Base-by-base conservation (phyloP, 345 rosid genomes). In the Streptanthus diversifolius region DNA sequence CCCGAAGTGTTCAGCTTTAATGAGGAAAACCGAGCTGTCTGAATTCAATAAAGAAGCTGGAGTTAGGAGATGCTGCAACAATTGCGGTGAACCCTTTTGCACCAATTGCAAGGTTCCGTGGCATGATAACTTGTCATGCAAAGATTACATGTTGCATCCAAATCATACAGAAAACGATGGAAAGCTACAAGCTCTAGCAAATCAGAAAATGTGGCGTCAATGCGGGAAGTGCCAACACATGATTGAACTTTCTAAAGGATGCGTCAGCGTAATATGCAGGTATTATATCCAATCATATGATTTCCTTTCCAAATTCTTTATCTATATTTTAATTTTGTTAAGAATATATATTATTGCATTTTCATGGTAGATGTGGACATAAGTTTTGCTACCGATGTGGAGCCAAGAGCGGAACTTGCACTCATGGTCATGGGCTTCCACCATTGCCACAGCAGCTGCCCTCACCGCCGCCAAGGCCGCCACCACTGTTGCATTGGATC, bases 181-280 rank as follows among this genome's bases (percentile, higher is more conserved):
- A 63, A 66, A 49, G 48, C 71, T 85, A 15, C 76, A 69, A 35
- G 62, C 73, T 45, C 82, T 83, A 52, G 86, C 85, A 27, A 65
- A 58, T 7, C 27, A 53, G 64, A 80, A 80, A 13, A 60, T 3
- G 18, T 84, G 88, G 84, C 85, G 85, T 32, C 77, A 73, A 30
- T 84, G 88, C 57, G 61, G 40, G 39, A 82, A 68, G 63, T 84
- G 85, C 71, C 72, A 65, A 13, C 73, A 82, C 55, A 71, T 84
- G 82, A 63, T 84, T 56, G 84, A 82, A 70, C 87, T 79, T 63
- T 67, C 78, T 33, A 15, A 47, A 22, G 85, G 87, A 12, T 82
- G 87, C 78, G 65, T 70, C 54, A 24, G 8, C 13, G 13, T 47
- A 18, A 11, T 8, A 8, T 47, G 52, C 52, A 47, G 52, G 52